Evolutionary conservation across 805 yeast genomes (phyloP), one percentile per base, ranked within the genome.

Genomic region (Suhomyces kilbournensis): DNA sequence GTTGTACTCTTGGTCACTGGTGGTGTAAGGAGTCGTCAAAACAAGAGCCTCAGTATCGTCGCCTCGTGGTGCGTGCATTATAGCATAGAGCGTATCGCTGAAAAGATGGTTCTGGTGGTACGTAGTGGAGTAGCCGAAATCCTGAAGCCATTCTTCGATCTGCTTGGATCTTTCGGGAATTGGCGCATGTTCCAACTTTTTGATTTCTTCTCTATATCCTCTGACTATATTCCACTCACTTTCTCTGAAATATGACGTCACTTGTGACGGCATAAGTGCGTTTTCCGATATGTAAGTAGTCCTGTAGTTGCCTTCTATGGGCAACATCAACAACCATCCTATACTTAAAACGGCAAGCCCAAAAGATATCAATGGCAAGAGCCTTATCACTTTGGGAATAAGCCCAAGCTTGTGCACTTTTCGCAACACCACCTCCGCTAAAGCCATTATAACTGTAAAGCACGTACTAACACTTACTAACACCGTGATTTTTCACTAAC

Each of bases 261-360:
- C 98, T 67, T 94, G 98, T 0, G 96, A 92, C 7, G 99, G 97
- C 89, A 94, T 85, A 66, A 94, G 75, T 30, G 99, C 99, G 69
- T 94, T 94, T 65, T 94, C 99, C 7, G 96, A 87, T 10, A 92
- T 87, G 67, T 94, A 94, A 2, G 97, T 90, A 56, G 77, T 70
- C 51, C 97, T 76, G 66, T 74, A 90, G 63, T 89, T 90, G 19
- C 97, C 98, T 15, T 87, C 87, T 59, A 83, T 56, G 0, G 98
- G 97, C 47, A 91, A 72, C 20, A 78, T 69, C 12, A 79, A 65
- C n/a, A 94, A 71, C 77, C 78, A 74, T 2, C 60, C 56, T 5
- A 71, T 53, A 50, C 74, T 66, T 34, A 67, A 57, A n/a, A 71
- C n/a, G 0, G 77, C 71, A 42, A 73, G 57, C n/a, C 69, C 45